Evolutionary conservation across 2,329 filamentous ascomycete species (phyloP).

Genomic region (Alternaria conjuncta): DNA sequence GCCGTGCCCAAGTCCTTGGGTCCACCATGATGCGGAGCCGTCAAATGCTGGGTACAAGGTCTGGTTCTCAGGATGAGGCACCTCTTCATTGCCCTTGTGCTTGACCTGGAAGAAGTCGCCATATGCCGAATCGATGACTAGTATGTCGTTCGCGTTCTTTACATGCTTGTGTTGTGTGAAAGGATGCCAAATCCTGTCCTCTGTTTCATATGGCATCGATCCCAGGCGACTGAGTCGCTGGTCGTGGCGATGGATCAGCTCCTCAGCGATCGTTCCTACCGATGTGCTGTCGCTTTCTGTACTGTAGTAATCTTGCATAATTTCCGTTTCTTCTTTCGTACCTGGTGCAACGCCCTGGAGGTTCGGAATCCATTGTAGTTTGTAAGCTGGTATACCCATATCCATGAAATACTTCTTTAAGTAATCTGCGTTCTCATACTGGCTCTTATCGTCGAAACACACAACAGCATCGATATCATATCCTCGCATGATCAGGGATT

Average conservation of each 20-base stretch:
- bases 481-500: slow-evolving; percentile 77
- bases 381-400: slow-evolving; percentile 62
- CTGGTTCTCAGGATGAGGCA: slow-evolving; percentile 25
- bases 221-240: slow-evolving; percentile 65
- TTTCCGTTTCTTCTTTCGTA: slow-evolving; percentile 57
- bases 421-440: slow-evolving; percentile 73
- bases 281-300: slow-evolving; percentile 43
- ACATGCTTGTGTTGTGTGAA: slow-evolving; percentile 79
- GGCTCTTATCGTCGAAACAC: slow-evolving; percentile 68
- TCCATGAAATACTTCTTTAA: slow-evolving; percentile 70
- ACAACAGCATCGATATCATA: slow-evolving; percentile 76
- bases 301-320: slow-evolving; percentile 70
- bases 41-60: slow-evolving; percentile 74
- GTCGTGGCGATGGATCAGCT: slow-evolving; percentile 62
- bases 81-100: slow-evolving; percentile 36
- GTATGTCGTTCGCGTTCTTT: slow-evolving; percentile 67
- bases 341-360: slow-evolving; percentile 34
- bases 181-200: slow-evolving; percentile 75
- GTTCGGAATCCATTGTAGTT: slow-evolving; percentile 65
- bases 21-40: slow-evolving; percentile 91
- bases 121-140: slow-evolving; percentile 79
- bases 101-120: slow-evolving; percentile 77
- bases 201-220: slow-evolving; percentile 66
- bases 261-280: slow-evolving; percentile 56
- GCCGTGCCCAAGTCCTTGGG: slow-evolving; percentile 79